Evolutionary conservation across 768 basidiomycete genomes (phyloP).

Genomic region (Clathrus columnatus): DNA sequence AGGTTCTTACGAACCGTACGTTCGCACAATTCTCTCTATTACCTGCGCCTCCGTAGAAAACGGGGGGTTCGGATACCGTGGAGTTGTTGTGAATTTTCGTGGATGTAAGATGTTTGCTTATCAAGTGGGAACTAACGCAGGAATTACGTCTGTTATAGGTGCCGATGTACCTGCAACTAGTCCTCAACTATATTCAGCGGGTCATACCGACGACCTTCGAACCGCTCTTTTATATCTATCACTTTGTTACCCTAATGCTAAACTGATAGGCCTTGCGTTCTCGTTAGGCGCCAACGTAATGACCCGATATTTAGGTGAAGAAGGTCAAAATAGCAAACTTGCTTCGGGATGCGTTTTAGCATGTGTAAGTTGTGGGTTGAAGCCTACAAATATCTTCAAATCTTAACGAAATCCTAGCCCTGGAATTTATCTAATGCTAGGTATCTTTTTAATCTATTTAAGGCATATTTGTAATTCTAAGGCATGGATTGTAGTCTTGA

Average conservation of each 20-base stretch:
- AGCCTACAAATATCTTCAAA: constrained; percentile 7
- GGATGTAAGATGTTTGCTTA: constrained; percentile 54
- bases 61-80: constrained; percentile 86
- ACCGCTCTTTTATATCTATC: constrained; percentile 72
- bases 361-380: constrained; percentile 47
- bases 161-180: constrained; percentile 80
- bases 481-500: constrained; percentile 1
- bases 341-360: constrained; percentile 61
- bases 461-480: not conserved
- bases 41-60: constrained; percentile 59
- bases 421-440: constrained; percentile 33
- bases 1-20: constrained; percentile 89
- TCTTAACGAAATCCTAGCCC: constrained; percentile 27
- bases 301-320: constrained; percentile 82
- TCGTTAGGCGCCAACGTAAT: constrained; percentile 91
- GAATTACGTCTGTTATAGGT: constrained; percentile 36
- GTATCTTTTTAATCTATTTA: constrained; percentile 19
- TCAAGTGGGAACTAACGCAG: too few relatives aligned
- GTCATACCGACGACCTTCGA: constrained; percentile 83
- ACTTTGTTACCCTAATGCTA: constrained; percentile 64
- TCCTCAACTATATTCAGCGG: constrained; percentile 79
- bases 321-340: constrained; percentile 56
- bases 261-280: constrained; percentile 84
- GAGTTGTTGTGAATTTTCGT: constrained; percentile 84
- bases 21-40: constrained; percentile 70